Percentiles rank a stretch among this genome's conserved stretches.
Evolutionary conservation across 2,329 filamentous ascomycete genomes (phyloP).

Genomic region (Metarhizium guizhouense): DNA sequence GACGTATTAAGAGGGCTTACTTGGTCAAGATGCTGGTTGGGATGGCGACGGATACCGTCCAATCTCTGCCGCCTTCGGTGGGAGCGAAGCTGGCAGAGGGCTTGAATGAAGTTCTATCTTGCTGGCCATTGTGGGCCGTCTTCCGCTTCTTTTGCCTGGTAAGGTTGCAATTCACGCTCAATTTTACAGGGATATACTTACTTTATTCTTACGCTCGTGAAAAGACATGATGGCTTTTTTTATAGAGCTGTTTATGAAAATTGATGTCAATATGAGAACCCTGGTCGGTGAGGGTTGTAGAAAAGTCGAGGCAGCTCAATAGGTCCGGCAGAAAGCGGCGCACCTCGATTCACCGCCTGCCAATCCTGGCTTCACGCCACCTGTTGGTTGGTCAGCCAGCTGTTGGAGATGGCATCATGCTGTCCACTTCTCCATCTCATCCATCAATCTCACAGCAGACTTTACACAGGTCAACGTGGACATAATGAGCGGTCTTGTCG

Average conservation of each 20-base stretch:
- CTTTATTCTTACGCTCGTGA: constrained; percentile 24
- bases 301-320: constrained; percentile 13
- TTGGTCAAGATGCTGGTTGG: constrained; percentile 71
- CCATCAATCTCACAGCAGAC: not conserved
- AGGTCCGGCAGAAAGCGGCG: constrained; percentile 18
- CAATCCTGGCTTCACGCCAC: constrained; percentile 4
- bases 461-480: constrained; percentile 2
- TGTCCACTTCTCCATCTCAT: not conserved
- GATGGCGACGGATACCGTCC: constrained; percentile 70
- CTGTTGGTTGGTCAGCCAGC: not conserved
- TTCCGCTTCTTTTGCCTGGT: constrained; percentile 38
- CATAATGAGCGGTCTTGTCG: constrained; percentile 38
- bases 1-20: constrained; percentile 30
- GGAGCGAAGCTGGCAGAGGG: constrained; percentile 62
- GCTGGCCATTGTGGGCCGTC: constrained; percentile 28
- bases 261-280: not conserved
- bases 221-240: constrained; percentile 19
- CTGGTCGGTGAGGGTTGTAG: constrained; percentile 5
- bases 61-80: constrained; percentile 49
- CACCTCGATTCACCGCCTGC: constrained; percentile 10
- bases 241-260: not conserved
- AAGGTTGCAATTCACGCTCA: not conserved
- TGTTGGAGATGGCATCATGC: not conserved
- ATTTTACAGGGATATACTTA: not conserved
- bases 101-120: constrained; percentile 43